Percentiles rank a stretch among this genome's conserved stretches.
phyloP scores from a whole-genome alignment of 805 yeast genomes.

The Lachancea quebecensis region DNA sequence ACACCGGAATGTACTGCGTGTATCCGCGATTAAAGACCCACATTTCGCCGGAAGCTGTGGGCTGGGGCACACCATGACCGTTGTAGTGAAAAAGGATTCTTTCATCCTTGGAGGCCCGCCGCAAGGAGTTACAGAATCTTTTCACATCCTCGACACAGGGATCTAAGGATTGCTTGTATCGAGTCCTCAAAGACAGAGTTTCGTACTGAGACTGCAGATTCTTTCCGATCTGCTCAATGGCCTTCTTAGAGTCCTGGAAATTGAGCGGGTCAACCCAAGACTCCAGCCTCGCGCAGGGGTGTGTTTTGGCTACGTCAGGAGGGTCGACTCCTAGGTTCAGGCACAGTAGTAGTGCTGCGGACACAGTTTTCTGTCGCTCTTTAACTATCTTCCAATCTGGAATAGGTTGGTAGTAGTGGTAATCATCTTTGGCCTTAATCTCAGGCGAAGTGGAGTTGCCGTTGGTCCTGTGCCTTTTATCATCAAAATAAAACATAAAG shows the following conservation, averaged over 20 bases:
- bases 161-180: constrained; percentile 85
- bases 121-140: constrained; percentile 77
- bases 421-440: constrained; percentile 39
- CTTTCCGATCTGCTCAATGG: constrained; percentile 86
- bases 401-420: constrained; percentile 56
- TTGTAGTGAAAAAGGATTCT: constrained; percentile 90
- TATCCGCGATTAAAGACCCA: constrained; percentile 98
- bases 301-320: constrained; percentile 88
- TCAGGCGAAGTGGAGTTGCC: constrained; percentile 68
- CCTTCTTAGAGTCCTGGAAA: constrained; percentile 79
- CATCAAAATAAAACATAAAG: constrained; percentile 80
- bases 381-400: constrained; percentile 87
- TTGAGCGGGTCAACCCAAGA: constrained; percentile 89
- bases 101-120: constrained; percentile 90
- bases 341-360: constrained; percentile 88
- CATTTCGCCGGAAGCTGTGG: constrained; percentile 91
- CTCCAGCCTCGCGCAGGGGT: constrained; percentile 86
- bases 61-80: constrained; percentile 98
- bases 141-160: constrained; percentile 95
- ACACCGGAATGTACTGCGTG: constrained; percentile 95
- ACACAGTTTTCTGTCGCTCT: constrained; percentile 86
- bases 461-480: constrained; percentile 84
- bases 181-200: constrained; percentile 74
- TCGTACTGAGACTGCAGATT: constrained; percentile 84
- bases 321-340: constrained; percentile 94